Evolutionary conservation across 345 rosid genomes (phyloP).

Genomic region (Raphanus raphanistrum): DNA sequence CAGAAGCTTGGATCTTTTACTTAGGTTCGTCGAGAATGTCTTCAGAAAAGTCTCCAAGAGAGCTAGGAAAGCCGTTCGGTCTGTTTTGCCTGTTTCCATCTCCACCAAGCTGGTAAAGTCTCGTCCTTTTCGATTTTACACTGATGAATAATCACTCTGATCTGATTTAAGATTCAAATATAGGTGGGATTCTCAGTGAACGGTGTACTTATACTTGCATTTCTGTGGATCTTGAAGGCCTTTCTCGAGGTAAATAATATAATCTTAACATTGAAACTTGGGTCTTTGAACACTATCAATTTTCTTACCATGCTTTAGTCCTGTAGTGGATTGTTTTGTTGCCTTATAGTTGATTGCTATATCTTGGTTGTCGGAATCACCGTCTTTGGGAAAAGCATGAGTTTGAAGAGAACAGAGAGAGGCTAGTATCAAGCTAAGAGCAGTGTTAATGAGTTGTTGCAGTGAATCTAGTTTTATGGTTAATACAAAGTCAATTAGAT

Average conservation of each 20-base stretch:
- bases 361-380: not conserved
- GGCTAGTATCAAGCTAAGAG: not conserved
- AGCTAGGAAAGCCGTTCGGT: slow-evolving; percentile 81
- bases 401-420: not conserved
- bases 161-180: not conserved
- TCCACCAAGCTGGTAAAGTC: slow-evolving; percentile 60
- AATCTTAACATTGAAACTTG: not conserved
- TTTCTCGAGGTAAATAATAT: slow-evolving; percentile 75
- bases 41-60: slow-evolving; percentile 69
- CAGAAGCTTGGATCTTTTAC: slow-evolving; percentile 80
- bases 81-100: slow-evolving; percentile 70
- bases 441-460: slow-evolving; percentile 7
- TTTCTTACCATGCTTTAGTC: not conserved
- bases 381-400: not conserved
- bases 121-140: not conserved
- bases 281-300: not conserved
- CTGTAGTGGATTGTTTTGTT: not conserved
- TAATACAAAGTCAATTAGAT: not conserved
- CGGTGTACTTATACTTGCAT: slow-evolving; percentile 75
- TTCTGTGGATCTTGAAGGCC: slow-evolving; percentile 87
- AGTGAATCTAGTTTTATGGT: not conserved
- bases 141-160: not conserved
- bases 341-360: not conserved
- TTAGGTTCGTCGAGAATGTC: slow-evolving; percentile 66
- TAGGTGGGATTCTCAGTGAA: slow-evolving; percentile 89